These are phyloP conservation scores for Aspergillus sp. DNA, from an alignment of 2,329 filamentous ascomycete genomes.

Conservation along the genomic window DNA sequence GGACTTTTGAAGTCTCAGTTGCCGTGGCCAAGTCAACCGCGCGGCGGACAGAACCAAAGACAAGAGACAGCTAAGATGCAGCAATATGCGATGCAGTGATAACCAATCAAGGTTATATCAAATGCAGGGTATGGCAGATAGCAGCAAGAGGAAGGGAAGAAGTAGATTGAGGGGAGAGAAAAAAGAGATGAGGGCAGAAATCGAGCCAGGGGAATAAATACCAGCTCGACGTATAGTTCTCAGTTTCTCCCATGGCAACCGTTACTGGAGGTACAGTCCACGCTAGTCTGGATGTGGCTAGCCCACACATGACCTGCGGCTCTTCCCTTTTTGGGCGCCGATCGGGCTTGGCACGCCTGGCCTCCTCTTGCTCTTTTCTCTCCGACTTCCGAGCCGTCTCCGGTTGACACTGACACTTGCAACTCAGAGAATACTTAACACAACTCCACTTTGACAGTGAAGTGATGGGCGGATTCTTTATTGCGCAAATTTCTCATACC, in stretches of 20 bases:
- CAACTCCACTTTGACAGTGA: background rate
- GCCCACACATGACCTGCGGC: constrained; percentile 45
- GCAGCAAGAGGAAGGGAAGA: constrained; percentile 11
- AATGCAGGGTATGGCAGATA: constrained; percentile 33
- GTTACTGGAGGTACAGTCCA: constrained; percentile 33
- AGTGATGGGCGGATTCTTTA: background rate
- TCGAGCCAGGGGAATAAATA: constrained; percentile 38
- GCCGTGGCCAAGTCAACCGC: constrained; percentile 9
- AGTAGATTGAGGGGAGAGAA: constrained; percentile 12
- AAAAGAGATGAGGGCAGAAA: constrained; percentile 21
- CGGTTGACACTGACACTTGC: background rate
- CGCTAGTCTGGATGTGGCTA: constrained; percentile 42
- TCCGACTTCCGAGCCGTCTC: background rate
- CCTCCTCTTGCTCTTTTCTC: background rate
- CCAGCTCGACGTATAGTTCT: constrained; percentile 24
- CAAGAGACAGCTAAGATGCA: constrained; percentile 16
- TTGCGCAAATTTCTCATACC: background rate
- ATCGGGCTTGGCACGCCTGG: constrained; percentile 19
- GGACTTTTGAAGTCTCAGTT: constrained; percentile 26
- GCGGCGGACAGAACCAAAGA: constrained; percentile 11
- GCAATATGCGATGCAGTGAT: constrained; percentile 25
- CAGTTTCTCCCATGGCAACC: constrained; percentile 42
- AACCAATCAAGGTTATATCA: constrained; percentile 24
- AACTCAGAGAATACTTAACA: background rate
- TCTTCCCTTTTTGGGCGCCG: constrained; percentile 52